A percentile compares a stretch with the other conserved stretches of the same genome.
These are phyloP conservation scores for Pezicula rhizophila DNA, from an alignment of 2,329 filamentous ascomycete species.

Conservation along the genomic window DNA sequence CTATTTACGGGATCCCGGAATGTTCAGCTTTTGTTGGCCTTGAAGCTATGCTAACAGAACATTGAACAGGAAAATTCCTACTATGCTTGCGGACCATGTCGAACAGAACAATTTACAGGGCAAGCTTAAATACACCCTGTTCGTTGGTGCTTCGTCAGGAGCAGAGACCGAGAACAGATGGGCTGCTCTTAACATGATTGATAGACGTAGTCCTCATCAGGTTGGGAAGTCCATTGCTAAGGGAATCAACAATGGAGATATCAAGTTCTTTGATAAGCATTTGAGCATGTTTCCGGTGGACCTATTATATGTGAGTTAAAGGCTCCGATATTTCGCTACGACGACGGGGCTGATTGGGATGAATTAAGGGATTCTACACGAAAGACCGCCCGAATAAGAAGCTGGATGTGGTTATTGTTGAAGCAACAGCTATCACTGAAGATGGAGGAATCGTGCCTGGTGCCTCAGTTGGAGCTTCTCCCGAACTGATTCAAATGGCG, in stretches of 20 bases:
- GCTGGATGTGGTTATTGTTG: constrained; percentile 78
- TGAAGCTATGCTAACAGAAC: constrained; percentile 6
- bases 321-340: background rate
- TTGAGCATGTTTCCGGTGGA: constrained; percentile 87
- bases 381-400: constrained; percentile 65
- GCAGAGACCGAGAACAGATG: constrained; percentile 85
- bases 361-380: constrained; percentile 67
- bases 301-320: constrained; percentile 62
- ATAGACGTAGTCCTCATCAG: constrained; percentile 77
- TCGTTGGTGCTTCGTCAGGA: constrained; percentile 84
- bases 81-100: constrained; percentile 79
- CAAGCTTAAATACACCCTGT: constrained; percentile 78
- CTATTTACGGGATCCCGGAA: background rate
- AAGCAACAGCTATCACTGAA: constrained; percentile 80
- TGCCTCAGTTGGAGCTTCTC: constrained; percentile 77
- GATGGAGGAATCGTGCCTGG: constrained; percentile 86
- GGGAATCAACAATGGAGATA: constrained; percentile 82
- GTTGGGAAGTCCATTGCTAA: constrained; percentile 86
- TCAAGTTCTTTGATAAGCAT: constrained; percentile 93
- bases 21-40: background rate
- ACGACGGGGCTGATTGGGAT: constrained; percentile 6
- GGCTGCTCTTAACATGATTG: constrained; percentile 87
- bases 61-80: constrained; percentile 65
- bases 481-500: constrained; percentile 83
- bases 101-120: constrained; percentile 81